Evolutionary conservation across 179 eudicot species (phyloP).

Genomic region (Carnegiea gigantea): DNA sequence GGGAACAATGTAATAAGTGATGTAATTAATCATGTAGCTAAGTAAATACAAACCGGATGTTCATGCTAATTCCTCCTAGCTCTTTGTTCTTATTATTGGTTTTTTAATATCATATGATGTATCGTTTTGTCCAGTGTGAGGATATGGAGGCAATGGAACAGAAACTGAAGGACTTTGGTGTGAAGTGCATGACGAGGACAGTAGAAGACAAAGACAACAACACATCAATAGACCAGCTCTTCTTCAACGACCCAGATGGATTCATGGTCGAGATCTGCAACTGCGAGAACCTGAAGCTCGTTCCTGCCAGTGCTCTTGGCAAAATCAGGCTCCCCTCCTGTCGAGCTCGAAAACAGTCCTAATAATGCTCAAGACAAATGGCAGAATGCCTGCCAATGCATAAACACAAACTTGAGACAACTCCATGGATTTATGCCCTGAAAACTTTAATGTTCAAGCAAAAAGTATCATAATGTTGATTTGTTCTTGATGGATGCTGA

Average conservation of each 20-base stretch:
- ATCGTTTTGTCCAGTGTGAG: conserved; percentile 33
- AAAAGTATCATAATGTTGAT: no score
- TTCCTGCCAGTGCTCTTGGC: conserved; percentile 38
- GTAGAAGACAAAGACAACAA: conserved; percentile 44
- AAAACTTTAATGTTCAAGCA: no score
- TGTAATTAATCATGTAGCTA: no score
- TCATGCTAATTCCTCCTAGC: background rate
- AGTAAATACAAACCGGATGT: no score
- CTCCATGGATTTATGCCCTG: no score
- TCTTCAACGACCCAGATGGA: conserved; percentile 67
- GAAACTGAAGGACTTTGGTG: conserved; percentile 40
- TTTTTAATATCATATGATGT: no score
- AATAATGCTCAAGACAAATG: background rate
- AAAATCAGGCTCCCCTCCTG: conserved; percentile 48
- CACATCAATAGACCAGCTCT: conserved; percentile 50
- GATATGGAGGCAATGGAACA: conserved; percentile 52
- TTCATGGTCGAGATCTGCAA: conserved; percentile 69
- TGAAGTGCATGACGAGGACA: conserved; percentile 58
- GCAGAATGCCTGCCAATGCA: background rate
- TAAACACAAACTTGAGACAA: no score
- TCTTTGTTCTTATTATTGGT: background rate
- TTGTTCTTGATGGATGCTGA: no score
- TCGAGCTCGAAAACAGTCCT: conserved; percentile 22
- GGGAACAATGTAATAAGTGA: no score
- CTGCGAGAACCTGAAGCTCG: conserved; percentile 61